These are phyloP conservation scores for Euclidium syriacum DNA, from an alignment of 345 rosid species.

Conservation along the genomic window DNA sequence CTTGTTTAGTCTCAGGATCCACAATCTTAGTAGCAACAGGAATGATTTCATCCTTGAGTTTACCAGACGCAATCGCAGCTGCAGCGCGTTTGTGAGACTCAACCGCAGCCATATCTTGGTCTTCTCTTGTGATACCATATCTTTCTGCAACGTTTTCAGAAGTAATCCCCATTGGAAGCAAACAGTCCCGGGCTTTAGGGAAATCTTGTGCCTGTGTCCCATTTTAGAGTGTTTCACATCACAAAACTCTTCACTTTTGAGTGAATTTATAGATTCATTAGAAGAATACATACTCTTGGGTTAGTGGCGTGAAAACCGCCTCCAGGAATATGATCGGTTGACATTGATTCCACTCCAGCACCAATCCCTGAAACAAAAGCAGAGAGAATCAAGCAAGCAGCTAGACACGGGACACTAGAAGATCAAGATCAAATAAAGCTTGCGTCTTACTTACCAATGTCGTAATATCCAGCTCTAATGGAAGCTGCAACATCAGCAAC, in stretches of 20 bases:
- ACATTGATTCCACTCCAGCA: constrained; percentile 93
- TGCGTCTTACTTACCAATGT: constrained; percentile 51
- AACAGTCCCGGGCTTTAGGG: constrained; percentile 77
- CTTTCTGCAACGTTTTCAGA: constrained; percentile 93
- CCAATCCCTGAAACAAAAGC: constrained; percentile 56
- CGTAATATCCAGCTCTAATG: constrained; percentile 83
- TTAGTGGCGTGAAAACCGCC: constrained; percentile 35
- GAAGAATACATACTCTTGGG: constrained; percentile 51
- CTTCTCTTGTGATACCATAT: constrained; percentile 71
- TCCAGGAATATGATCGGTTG: constrained; percentile 32
- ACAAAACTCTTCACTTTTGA: not conserved
- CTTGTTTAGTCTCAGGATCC: constrained; percentile 77
- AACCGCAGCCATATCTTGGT: constrained; percentile 92
- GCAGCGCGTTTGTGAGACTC: constrained; percentile 95
- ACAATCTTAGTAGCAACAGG: constrained; percentile 83
- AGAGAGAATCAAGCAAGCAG: not conserved
- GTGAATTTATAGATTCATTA: not conserved
- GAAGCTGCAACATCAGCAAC: constrained; percentile 91
- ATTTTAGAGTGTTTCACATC: not conserved
- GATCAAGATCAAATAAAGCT: not conserved
- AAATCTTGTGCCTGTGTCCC: constrained; percentile 50
- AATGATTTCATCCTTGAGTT: constrained; percentile 83
- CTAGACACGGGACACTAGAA: not conserved
- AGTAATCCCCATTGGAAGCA: constrained; percentile 95
- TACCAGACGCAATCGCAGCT: constrained; percentile 78